These are phyloP conservation scores for Fusarium redolens DNA, from an alignment of 2,329 filamentous ascomycete genomes.

Conservation along the genomic window DNA sequence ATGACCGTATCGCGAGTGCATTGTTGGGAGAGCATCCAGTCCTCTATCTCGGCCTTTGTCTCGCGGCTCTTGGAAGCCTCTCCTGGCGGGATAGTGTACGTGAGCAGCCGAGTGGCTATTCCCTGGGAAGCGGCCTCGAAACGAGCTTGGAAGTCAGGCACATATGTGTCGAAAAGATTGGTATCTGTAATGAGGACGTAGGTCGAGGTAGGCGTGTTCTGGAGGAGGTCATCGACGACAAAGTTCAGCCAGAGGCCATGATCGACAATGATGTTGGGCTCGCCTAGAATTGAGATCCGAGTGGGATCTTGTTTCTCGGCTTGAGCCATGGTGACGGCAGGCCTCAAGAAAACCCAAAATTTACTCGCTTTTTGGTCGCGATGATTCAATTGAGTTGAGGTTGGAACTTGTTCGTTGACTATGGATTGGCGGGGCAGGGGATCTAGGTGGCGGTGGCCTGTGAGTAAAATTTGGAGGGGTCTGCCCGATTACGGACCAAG, in stretches of 20 bases:
- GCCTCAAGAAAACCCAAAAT: conserved; percentile 3
- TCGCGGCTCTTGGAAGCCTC: conserved; percentile 93
- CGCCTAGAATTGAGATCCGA: conserved; percentile 83
- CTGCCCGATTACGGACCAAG: conserved; percentile 28
- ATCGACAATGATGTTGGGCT: conserved; percentile 91
- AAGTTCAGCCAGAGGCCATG: conserved; percentile 89
- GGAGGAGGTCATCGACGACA: conserved; percentile 82
- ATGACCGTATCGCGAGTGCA: conserved; percentile 96
- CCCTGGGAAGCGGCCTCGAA: conserved; percentile 48
- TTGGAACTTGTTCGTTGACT: conserved; percentile 2
- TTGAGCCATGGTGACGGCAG: conserved; percentile 41
- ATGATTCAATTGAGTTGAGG: conserved; percentile 1
- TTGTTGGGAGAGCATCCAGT: conserved; percentile 93
- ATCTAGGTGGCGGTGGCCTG: conserved; percentile 8
- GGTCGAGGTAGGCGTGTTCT: conserved; percentile 83
- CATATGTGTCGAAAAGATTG: conserved; percentile 85
- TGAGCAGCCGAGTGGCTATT: conserved; percentile 74
- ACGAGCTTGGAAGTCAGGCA: conserved; percentile 73
- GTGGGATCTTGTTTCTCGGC: conserved; percentile 56
- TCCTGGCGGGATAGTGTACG: conserved; percentile 87
- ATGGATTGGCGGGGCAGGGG: conserved; percentile 13
- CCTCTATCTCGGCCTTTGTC: conserved; percentile 95
- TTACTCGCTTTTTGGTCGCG: conserved; percentile 17
- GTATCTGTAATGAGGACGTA: conserved; percentile 98
- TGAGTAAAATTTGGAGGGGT: conserved; percentile 32